Conservation (phyloP, 208 protist genomes). For the Endotrypanum monterogeii region DNA sequence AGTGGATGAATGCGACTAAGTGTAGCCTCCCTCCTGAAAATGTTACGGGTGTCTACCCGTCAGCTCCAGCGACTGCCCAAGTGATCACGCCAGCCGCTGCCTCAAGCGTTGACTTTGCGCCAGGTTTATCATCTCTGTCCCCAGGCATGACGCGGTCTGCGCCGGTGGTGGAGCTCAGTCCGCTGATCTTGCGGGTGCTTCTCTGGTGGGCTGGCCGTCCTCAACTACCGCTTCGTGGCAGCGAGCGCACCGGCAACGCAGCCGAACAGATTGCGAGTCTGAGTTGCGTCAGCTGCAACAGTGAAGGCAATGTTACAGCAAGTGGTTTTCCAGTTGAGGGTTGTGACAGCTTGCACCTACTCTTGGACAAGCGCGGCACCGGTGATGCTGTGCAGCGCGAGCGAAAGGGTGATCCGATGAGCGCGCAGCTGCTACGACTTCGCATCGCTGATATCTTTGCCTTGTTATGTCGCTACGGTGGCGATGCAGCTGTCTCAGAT, state of each 20-base stretch:
- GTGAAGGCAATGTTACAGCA: background rate
- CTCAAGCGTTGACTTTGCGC: conserved; percentile 2
- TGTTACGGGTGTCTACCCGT: background rate
- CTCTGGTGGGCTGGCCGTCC: conserved; percentile 30
- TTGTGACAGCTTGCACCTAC: background rate
- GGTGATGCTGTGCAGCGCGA: background rate
- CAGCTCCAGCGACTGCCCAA: conserved; percentile 8
- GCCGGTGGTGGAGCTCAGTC: conserved; percentile 22
- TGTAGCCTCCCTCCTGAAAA: background rate
- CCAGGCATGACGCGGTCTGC: background rate
- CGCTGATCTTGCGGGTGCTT: conserved; percentile 28
- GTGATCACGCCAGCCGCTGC: background rate
- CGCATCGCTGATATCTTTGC: conserved; percentile 30
- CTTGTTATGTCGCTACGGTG: conserved; percentile 17
- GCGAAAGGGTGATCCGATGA: conserved; percentile 1
- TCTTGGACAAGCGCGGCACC: background rate
- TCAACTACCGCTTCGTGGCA: conserved; percentile 10
- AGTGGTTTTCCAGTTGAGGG: background rate
- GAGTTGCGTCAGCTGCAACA: background rate
- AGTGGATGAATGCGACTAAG: background rate
- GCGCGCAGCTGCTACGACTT: conserved; percentile 18
- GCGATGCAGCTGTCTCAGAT: conserved; percentile 23
- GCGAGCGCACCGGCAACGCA: background rate
- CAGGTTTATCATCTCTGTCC: background rate
- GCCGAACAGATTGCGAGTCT: background rate